Evolutionary conservation across 2,329 filamentous ascomycete species (phyloP), one percentile per base, ranked within the genome.

Genomic region (Tolypocladium guangdongense): DNA sequence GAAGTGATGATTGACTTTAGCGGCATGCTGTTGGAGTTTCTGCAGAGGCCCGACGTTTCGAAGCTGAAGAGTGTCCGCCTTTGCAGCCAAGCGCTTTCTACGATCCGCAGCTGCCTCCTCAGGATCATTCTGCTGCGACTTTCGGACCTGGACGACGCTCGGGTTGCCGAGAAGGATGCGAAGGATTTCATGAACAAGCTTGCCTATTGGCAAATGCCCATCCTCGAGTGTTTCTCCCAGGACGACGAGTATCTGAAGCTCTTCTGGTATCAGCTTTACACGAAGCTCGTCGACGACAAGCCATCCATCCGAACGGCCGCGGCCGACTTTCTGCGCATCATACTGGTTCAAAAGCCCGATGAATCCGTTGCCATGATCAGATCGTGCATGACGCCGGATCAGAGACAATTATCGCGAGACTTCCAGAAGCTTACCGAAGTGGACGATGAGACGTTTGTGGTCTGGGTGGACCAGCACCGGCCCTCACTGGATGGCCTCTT

Each of bases 121-220:
- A 84, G 87, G 56, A 80, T 95, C 6, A 82, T 90, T 6, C 74
- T 97, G 20, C 78, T 96, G 35, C 82, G 86, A 56, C 76, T 99
- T 5, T 95, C 91, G 0, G 90, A 96, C 60, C 78, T 91, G 51
- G 88, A 95, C 50, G 84, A 86, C 36, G 70, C 78, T 1, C 59
- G 82, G 52, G 76, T 74, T 2, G 72, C 78, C 3, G 80, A 86
- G 54, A 66, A 71, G 7, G 84, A 89, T 49, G 82, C 84, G 0
- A 78, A 86, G 30, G 74, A 78, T 0, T 90, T 95, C 54, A 81
- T 99, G 68, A 80, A 88, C 55, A 92, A 90, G 64, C 82, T 99
- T 62, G 83, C 89, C 0, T 97, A 96, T 68, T 99, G 93, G 93
- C 93, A 97, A 66, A 90, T 89, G 22, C 88, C 96, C 20, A 83